These are phyloP conservation scores for Westerdykella sp. DNA, from an alignment of 2,329 filamentous ascomycete genomes.

Conservation along the genomic window DNA sequence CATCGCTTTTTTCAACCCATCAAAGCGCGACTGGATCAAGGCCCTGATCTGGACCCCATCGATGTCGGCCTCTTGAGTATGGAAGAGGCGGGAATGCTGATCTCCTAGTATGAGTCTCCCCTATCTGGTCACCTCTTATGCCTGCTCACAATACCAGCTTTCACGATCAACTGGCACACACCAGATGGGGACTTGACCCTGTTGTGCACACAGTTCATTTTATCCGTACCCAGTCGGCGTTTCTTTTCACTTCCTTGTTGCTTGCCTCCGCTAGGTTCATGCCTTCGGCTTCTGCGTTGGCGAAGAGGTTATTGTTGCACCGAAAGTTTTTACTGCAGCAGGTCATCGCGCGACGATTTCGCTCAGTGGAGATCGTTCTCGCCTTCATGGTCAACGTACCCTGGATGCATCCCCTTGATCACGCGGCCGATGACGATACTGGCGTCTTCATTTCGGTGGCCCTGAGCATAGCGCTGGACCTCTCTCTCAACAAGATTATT, in stretches of 20 bases:
- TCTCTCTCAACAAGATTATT: conserved; percentile 65
- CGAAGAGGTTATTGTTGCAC: conserved; percentile 60
- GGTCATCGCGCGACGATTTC: conserved; percentile 55
- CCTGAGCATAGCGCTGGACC: conserved; percentile 61
- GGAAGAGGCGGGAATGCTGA: conserved; percentile 58
- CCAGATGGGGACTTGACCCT: conserved; percentile 67
- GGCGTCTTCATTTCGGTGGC: conserved; percentile 66
- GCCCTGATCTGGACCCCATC: conserved; percentile 61
- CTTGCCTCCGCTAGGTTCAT: conserved; percentile 63
- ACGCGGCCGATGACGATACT: conserved; percentile 67
- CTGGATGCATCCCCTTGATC: conserved; percentile 63
- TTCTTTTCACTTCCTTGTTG: conserved; percentile 65
- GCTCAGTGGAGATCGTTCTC: conserved; percentile 67
- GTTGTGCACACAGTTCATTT: conserved; percentile 59
- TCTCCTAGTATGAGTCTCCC: conserved; percentile 52
- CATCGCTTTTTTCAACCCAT: conserved; percentile 62
- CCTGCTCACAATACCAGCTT: conserved; percentile 45
- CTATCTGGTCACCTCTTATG: not conserved
- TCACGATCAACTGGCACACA: conserved; percentile 64
- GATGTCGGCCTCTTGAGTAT: conserved; percentile 62
- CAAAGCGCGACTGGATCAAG: conserved; percentile 57
- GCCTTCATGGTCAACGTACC: conserved; percentile 71
- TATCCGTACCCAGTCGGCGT: conserved; percentile 61
- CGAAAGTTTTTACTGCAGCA: conserved; percentile 56
- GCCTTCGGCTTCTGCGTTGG: conserved; percentile 57